Percentiles rank a stretch among this genome's conserved stretches.
These are phyloP conservation scores for Raffaelea deltoideospora DNA, from an alignment of 2,329 filamentous ascomycete genomes.

Conservation along the genomic window DNA sequence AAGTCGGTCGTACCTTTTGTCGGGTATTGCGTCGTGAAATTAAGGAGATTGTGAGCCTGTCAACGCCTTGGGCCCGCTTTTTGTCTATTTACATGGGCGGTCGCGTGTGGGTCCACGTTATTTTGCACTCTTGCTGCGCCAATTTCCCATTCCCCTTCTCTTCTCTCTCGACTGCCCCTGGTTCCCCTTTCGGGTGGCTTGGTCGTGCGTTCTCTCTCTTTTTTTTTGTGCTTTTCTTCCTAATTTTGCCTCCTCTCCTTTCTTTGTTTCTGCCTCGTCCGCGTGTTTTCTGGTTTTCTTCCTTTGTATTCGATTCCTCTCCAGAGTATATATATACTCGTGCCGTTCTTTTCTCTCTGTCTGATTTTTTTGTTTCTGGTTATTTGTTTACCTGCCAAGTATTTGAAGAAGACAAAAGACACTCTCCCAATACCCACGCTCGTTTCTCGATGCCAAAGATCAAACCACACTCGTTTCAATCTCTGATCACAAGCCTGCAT, in stretches of 20 bases:
- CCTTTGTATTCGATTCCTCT: background rate
- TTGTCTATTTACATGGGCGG: background rate
- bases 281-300: background rate
- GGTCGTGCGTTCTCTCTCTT: background rate
- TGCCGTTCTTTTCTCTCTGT: constrained; percentile 4
- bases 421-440: background rate
- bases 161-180: background rate
- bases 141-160: background rate
- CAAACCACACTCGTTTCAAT: background rate
- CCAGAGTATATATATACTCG: constrained; percentile 7
- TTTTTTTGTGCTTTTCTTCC: constrained; percentile 1
- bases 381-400: background rate
- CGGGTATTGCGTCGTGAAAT: no score
- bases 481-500: background rate
- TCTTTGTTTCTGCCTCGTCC: background rate
- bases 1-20: no score
- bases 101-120: constrained; percentile 1
- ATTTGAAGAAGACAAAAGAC: no score
- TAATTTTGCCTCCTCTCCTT: background rate
- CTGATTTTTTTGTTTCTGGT: background rate
- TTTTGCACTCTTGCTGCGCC: background rate
- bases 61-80: constrained; percentile 1
- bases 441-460: background rate
- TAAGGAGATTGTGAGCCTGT: constrained; percentile 2
- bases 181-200: background rate